phyloP scores from a whole-genome alignment of 495 filamentous ascomycete species.

The Hypoxylon perforatum region DNA sequence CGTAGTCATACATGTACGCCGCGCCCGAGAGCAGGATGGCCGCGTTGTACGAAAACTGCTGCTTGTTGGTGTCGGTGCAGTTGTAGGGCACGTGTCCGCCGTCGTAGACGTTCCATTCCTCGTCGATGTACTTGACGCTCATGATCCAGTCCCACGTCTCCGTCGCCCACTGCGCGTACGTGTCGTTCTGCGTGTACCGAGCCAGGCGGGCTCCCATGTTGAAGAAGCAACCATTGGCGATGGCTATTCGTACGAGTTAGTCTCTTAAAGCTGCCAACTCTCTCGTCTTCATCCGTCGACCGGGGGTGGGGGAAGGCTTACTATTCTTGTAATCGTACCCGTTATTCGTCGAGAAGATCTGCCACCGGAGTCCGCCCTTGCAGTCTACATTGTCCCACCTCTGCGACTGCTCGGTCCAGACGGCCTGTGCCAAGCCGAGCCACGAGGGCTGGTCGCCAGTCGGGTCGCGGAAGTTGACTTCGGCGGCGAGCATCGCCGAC shows the following conservation, averaged over 20 bases:
- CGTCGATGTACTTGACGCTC: slow-evolving; percentile 70
- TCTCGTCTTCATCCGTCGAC: neutral
- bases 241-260: slow-evolving; percentile 48
- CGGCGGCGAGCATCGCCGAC: slow-evolving; percentile 78
- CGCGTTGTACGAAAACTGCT: slow-evolving; percentile 83
- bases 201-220: slow-evolving; percentile 83
- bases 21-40: slow-evolving; percentile 78
- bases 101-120: slow-evolving; percentile 76
- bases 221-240: slow-evolving; percentile 89
- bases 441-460: slow-evolving; percentile 69
- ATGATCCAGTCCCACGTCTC: slow-evolving; percentile 78
- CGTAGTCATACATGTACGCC: slow-evolving; percentile 81
- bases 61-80: slow-evolving; percentile 70
- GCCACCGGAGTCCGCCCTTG: slow-evolving; percentile 83
- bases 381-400: slow-evolving; percentile 70
- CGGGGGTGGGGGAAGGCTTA: slow-evolving; percentile 31
- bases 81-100: slow-evolving; percentile 73
- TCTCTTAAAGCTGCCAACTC: neutral
- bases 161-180: slow-evolving; percentile 80
- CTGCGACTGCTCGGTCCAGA: slow-evolving; percentile 75
- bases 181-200: slow-evolving; percentile 78
- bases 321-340: slow-evolving; percentile 94
- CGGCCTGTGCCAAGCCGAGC: slow-evolving; percentile 80
- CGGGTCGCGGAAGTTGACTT: slow-evolving; percentile 75
- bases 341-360: slow-evolving; percentile 79